Conservation (phyloP, 768 basidiomycete species). For the Kwoniella botswanensis region DNA sequence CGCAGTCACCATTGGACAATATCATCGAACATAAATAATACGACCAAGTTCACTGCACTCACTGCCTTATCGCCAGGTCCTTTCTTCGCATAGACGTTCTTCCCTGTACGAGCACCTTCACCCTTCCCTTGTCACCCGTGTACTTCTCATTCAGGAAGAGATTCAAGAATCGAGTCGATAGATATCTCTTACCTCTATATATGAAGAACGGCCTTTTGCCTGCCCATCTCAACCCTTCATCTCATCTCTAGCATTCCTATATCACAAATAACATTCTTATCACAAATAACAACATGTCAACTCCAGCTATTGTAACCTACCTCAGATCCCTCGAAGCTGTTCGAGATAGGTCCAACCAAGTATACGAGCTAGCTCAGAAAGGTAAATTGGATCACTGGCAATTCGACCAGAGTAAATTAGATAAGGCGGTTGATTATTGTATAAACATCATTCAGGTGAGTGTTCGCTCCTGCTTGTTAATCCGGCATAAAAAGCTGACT, state of each 20-base stretch:
- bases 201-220: too few relatives aligned
- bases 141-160: too few relatives aligned
- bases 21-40: too few relatives aligned
- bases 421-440: conserved; percentile 73
- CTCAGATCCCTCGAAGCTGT: conserved; percentile 86
- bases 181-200: too few relatives aligned
- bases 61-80: too few relatives aligned
- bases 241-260: neutral
- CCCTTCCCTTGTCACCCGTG: too few relatives aligned
- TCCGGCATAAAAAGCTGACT: neutral
- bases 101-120: too few relatives aligned
- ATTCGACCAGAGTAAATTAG: conserved; percentile 78
- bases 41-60: too few relatives aligned
- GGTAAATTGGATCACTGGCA: conserved; percentile 83
- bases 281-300: neutral
- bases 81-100: too few relatives aligned
- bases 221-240: too few relatives aligned
- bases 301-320: conserved; percentile 60
- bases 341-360: conserved; percentile 77
- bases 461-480: conserved; percentile 13
- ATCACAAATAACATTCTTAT: neutral
- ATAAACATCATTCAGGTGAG: conserved; percentile 76
- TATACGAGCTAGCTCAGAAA: conserved; percentile 75
- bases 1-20: too few relatives aligned
- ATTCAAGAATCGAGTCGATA: too few relatives aligned